Conservation (phyloP, 805 yeast genomes). For the Komagataella populi region DNA sequence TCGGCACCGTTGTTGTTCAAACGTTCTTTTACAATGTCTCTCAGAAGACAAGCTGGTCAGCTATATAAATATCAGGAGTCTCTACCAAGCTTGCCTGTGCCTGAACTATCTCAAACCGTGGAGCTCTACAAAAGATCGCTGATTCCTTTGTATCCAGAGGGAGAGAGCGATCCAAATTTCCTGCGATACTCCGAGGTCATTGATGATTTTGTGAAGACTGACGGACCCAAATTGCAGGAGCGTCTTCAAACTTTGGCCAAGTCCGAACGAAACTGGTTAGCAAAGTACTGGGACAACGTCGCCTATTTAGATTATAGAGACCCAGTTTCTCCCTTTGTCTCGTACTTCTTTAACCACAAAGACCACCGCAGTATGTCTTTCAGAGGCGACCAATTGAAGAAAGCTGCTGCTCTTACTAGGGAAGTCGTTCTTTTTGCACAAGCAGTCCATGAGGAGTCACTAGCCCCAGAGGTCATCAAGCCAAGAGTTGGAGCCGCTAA, state of each 20-base stretch:
- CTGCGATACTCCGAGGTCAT: slow-evolving; percentile 38
- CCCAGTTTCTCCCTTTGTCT: slow-evolving; percentile 89
- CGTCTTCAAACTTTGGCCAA: slow-evolving; percentile 43
- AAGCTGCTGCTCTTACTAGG: slow-evolving; percentile 64
- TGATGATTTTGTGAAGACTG: slow-evolving; percentile 46
- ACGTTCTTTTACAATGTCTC: neutral
- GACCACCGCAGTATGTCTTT: slow-evolving; percentile 37
- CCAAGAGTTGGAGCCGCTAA: slow-evolving; percentile 14
- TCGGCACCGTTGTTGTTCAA: neutral
- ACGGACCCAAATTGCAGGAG: slow-evolving; percentile 62
- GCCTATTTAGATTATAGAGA: slow-evolving; percentile 86
- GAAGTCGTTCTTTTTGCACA: slow-evolving; percentile 58
- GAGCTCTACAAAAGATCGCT: slow-evolving; percentile 57
- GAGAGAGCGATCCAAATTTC: slow-evolving; percentile 26
- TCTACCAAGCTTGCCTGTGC: slow-evolving; percentile 82
- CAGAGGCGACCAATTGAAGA: slow-evolving; percentile 50
- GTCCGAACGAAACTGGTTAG: slow-evolving; percentile 71
- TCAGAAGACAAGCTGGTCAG: slow-evolving; percentile 26
- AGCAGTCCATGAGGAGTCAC: slow-evolving; percentile 51
- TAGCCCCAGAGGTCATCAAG: slow-evolving; percentile 71
- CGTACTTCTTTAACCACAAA: slow-evolving; percentile 79
- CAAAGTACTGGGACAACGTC: slow-evolving; percentile 86
- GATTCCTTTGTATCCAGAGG: slow-evolving; percentile 45
- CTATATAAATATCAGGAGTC: slow-evolving; percentile 60
- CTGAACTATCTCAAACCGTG: slow-evolving; percentile 60